phyloP scores from a whole-genome alignment of 441 rosid genomes.

The Theobroma grandiflorum region DNA sequence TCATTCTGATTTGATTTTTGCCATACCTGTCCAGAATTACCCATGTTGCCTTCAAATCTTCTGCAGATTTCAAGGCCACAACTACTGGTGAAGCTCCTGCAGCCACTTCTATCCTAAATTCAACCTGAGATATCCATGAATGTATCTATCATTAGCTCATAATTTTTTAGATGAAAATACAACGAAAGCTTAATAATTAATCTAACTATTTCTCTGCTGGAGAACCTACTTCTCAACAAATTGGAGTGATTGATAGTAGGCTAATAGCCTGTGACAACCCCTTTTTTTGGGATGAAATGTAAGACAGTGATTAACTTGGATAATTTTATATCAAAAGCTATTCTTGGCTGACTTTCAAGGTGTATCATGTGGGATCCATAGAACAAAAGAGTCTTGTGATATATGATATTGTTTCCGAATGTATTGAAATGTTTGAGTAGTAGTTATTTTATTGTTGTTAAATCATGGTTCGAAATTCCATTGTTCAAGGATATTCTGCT shows the following conservation, averaged over 20 bases:
- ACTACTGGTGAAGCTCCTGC: slow-evolving; percentile 45
- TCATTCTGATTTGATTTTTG: not conserved
- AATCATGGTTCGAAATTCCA: not conserved
- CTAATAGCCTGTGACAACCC: not conserved
- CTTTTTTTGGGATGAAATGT: not conserved
- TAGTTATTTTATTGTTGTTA: too few species aligned
- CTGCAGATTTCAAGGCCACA: slow-evolving; percentile 43
- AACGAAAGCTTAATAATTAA: not conserved
- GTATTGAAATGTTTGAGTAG: too few species aligned
- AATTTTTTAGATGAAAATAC: not conserved
- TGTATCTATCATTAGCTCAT: slow-evolving; percentile 13
- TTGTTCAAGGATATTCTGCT: not conserved
- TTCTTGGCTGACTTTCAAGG: too few species aligned
- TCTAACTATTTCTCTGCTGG: not conserved
- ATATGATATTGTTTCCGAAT: too few species aligned
- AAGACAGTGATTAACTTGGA: not conserved
- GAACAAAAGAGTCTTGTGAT: too few species aligned
- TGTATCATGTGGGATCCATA: too few species aligned
- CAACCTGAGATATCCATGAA: slow-evolving; percentile 38
- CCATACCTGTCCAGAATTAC: slow-evolving; percentile 61
- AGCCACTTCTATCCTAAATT: slow-evolving; percentile 44
- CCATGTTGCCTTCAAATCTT: slow-evolving; percentile 45
- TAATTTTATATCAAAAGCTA: too few species aligned
- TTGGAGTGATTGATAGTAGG: not conserved
- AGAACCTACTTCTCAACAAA: not conserved